Percentiles rank a stretch among this genome's conserved stretches.
phyloP scores from a whole-genome alignment of 2,329 filamentous ascomycete species.

The Paracoccidioides brasiliensis region DNA sequence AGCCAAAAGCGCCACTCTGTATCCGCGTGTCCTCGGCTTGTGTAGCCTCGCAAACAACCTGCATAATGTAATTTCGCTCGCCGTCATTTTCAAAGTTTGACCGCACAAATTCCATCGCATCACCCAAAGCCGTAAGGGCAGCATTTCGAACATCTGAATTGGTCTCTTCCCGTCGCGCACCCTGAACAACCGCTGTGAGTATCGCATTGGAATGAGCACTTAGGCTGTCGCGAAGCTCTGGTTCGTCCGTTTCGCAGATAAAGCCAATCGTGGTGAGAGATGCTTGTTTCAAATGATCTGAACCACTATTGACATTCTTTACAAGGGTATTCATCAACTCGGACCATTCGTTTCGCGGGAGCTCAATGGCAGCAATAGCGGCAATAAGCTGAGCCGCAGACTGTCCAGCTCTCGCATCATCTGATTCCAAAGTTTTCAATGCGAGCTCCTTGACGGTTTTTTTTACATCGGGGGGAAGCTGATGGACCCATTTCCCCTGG shows the following conservation, averaged over 20 bases:
- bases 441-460: conserved; percentile 75
- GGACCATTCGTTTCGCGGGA: conserved; percentile 84
- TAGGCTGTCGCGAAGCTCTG: conserved; percentile 68
- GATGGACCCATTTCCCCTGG: conserved; percentile 83
- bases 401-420: conserved; percentile 69
- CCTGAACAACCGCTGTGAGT: conserved; percentile 92
- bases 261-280: conserved; percentile 95
- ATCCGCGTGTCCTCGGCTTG: conserved; percentile 84
- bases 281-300: conserved; percentile 80
- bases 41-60: conserved; percentile 97
- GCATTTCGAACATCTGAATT: conserved; percentile 84
- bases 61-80: conserved; percentile 99
- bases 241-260: conserved; percentile 91
- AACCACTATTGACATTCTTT: conserved; percentile 79
- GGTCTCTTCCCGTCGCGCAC: conserved; percentile 88
- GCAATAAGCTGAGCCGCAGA: conserved; percentile 91
- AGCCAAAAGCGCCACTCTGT: conserved; percentile 92
- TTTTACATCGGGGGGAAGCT: conserved; percentile 72
- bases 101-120: conserved; percentile 93
- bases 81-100: conserved; percentile 99
- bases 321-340: conserved; percentile 83
- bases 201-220: conserved; percentile 91
- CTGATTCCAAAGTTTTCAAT: conserved; percentile 72
- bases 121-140: conserved; percentile 84
- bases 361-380: conserved; percentile 85